Percentiles rank a stretch among this genome's conserved stretches.
Conservation (phyloP, 2,329 filamentous ascomycete genomes). For the Fusarium multiceps region DNA sequence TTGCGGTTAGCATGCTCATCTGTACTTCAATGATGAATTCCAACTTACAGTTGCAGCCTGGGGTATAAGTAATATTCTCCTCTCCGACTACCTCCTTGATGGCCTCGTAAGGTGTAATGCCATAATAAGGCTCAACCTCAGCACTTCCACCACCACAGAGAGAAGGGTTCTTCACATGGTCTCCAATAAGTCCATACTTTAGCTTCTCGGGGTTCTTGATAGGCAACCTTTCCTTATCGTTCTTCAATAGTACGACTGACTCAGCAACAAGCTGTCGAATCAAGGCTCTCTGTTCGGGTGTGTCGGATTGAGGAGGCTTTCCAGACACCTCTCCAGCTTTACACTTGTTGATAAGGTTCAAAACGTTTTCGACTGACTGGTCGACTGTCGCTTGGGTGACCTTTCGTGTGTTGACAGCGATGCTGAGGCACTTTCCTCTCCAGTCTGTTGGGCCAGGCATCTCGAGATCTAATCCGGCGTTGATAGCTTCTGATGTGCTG, state of each 20-base stretch:
- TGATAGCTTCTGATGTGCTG: conserved; percentile 46
- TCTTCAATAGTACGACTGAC: conserved; percentile 29
- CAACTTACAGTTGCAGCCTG: conserved; percentile 38
- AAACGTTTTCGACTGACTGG: conserved; percentile 42
- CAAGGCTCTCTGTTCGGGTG: conserved; percentile 20
- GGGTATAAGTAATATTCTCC: conserved; percentile 30
- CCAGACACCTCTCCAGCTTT: conserved; percentile 1
- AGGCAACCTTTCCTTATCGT: background rate
- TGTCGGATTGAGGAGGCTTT: conserved; percentile 14
- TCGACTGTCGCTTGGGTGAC: conserved; percentile 38
- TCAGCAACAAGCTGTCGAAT: conserved; percentile 30
- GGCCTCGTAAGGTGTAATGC: conserved; percentile 49
- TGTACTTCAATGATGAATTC: too few relatives aligned
- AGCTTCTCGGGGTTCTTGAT: conserved; percentile 40
- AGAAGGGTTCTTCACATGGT: conserved; percentile 54
- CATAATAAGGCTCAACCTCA: conserved; percentile 50
- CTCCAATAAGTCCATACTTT: conserved; percentile 52
- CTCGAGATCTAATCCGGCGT: conserved; percentile 47
- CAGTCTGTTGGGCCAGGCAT: conserved; percentile 51
- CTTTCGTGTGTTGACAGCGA: conserved; percentile 44
- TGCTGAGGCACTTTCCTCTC: conserved; percentile 40
- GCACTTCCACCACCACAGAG: conserved; percentile 52
- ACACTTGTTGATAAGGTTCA: conserved; percentile 31
- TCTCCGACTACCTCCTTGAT: conserved; percentile 42
- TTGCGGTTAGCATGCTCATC: too few relatives aligned